Evolutionary conservation across 192 early-diverging fungal species (phyloP), one percentile per base, ranked within the genome.

Genomic region (Gigaspora rosea): DNA sequence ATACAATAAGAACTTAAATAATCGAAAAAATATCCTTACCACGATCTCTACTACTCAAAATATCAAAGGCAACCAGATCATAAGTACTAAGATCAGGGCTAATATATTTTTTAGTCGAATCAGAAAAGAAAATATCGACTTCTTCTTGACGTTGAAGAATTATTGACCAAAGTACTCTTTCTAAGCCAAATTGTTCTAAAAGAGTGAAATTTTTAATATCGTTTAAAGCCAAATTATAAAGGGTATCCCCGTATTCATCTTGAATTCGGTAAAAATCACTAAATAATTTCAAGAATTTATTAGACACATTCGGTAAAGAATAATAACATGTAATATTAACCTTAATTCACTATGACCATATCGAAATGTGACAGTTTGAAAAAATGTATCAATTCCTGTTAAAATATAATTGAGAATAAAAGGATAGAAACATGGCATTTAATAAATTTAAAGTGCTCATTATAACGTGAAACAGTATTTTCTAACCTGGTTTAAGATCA

Each of bases 61-160:
- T 5, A 27, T 77, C 74, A 18, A 56, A 57, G 9, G 57, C 58
- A 8, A 11, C 49, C 20, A 74, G 5, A 50, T 78, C 77, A 7
- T 27, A n/a, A 59, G 27, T n/a, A 36, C 18, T 2, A 10, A 8
- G 3, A 0, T 7, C 12, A 15, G 33, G 5, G 11, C 2, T 3
- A 16, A 33, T 15, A 16, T 61, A 77, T 18, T 58, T 46, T 32
- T 67, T 64, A 18, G 48, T 22, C 5, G 16, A 11, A 47, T 78
- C 54, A 12, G 75, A 59, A 76, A 56, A 56, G 36, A 46, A 78
- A 48, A 57, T 18, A 35, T 75, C 73, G 3, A 58, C 57, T 49
- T 78, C 73, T 68, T 78, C 52, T 48, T 78, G 77, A 13, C 33
- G 9, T 20, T 78, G 77, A 12, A 54, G 18, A 4, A 75, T 49